Percentiles rank a stretch among this genome's conserved stretches.
Conservation (phyloP, 257 asterid genomes). For the Plectranthus barbatus region DNA sequence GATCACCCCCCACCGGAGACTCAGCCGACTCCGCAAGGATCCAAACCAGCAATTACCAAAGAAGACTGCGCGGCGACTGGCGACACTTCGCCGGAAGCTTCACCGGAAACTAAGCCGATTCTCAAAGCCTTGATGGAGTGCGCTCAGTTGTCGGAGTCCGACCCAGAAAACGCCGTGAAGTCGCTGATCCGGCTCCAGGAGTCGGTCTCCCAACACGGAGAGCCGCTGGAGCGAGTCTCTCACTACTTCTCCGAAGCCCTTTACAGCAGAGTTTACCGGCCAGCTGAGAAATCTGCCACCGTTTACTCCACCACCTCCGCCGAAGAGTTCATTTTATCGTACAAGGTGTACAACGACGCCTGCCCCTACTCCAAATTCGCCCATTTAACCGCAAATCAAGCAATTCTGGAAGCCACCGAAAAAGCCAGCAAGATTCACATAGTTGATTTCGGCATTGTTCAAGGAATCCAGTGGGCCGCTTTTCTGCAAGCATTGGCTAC, state of each 20-base stretch:
- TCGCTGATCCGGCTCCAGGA: constrained; percentile 48
- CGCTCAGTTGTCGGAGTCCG: constrained; percentile 56
- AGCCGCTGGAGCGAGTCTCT: constrained; percentile 69
- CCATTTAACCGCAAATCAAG: constrained; percentile 88
- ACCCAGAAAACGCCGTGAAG: constrained; percentile 52
- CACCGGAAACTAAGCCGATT: constrained; percentile 43
- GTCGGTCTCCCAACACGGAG: constrained; percentile 57
- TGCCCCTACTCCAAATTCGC: constrained; percentile 93
- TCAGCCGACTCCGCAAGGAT: background rate
- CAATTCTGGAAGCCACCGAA: constrained; percentile 80
- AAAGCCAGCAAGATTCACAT: constrained; percentile 58
- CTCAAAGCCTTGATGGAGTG: constrained; percentile 52
- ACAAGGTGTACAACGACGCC: constrained; percentile 75
- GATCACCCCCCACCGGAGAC: constrained; percentile 9
- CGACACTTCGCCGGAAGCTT: constrained; percentile 32
- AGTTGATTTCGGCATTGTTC: constrained; percentile 87
- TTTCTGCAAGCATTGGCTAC: constrained; percentile 90
- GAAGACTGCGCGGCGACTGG: constrained; percentile 19
- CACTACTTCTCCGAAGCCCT: constrained; percentile 78
- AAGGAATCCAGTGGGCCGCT: constrained; percentile 98
- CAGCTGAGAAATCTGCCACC: constrained; percentile 15
- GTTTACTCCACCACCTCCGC: constrained; percentile 42
- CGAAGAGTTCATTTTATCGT: constrained; percentile 70
- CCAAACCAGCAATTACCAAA: constrained; percentile 13
- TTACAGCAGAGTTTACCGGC: constrained; percentile 33